phyloP scores from a whole-genome alignment of 2,329 filamentous ascomycete species.

The Fusarium aywerte region DNA sequence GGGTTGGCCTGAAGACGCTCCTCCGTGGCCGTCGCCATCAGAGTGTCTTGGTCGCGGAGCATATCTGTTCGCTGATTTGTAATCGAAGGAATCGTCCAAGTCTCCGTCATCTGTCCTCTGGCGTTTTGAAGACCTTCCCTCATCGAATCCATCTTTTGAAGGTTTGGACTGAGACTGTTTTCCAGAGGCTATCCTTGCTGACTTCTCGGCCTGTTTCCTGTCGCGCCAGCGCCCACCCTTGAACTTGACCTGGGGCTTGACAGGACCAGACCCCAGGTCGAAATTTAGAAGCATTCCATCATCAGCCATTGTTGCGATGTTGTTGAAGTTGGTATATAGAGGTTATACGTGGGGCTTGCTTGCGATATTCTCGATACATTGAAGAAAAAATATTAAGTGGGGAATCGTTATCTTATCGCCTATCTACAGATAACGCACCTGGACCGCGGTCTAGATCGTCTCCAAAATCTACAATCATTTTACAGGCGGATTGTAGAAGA shows the following conservation, averaged over 20 bases:
- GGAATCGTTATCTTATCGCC: slow-evolving; percentile 12
- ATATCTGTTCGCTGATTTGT: slow-evolving; percentile 17
- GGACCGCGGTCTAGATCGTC: slow-evolving; percentile 7
- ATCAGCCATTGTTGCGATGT: slow-evolving; percentile 76
- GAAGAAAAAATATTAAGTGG: slow-evolving; percentile 36
- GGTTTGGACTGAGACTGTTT: slow-evolving; percentile 35
- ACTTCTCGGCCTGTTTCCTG: slow-evolving; percentile 73
- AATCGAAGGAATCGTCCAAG: slow-evolving; percentile 29
- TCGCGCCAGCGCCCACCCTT: slow-evolving; percentile 96
- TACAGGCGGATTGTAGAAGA: background rate
- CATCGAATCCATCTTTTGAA: slow-evolving; percentile 42
- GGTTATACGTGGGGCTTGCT: slow-evolving; percentile 40
- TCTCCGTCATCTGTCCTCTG: slow-evolving; percentile 51
- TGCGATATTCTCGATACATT: slow-evolving; percentile 20
- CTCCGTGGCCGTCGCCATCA: slow-evolving; percentile 31
- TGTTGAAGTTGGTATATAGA: slow-evolving; percentile 30
- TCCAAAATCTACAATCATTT: background rate
- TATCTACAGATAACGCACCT: slow-evolving; percentile 41
- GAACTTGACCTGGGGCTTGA: slow-evolving; percentile 72
- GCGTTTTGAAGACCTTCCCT: slow-evolving; percentile 57
- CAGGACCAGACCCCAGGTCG: slow-evolving; percentile 74
- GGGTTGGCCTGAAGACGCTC: slow-evolving; percentile 24
- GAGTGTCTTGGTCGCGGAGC: slow-evolving; percentile 24
- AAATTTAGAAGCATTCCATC: slow-evolving; percentile 97
- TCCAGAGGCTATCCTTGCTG: slow-evolving; percentile 46